phyloP scores from a whole-genome alignment of 441 rosid species.

The Mallotus japonicus region DNA sequence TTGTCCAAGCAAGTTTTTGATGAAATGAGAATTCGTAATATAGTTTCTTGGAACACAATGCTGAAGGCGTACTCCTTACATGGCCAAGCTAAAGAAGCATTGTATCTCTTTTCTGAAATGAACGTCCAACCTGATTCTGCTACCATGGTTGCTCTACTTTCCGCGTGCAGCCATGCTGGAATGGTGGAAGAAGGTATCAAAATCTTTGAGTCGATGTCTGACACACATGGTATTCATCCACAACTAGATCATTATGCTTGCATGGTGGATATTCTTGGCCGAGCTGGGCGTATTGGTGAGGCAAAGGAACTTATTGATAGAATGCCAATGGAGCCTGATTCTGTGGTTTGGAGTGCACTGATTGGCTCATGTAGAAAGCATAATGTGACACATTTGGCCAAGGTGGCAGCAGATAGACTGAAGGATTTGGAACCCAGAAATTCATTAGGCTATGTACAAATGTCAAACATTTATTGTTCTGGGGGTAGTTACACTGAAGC shows the following conservation, averaged over 20 bases:
- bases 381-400: conserved; percentile 52
- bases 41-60: conserved; percentile 76
- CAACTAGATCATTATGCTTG: conserved; percentile 74
- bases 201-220: conserved; percentile 54
- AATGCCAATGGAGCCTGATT: conserved; percentile 75
- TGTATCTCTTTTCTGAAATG: conserved; percentile 52
- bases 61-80: conserved; percentile 70
- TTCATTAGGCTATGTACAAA: conserved; percentile 67
- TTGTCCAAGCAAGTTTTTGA: conserved; percentile 58
- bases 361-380: conserved; percentile 72
- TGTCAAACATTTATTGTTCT: conserved; percentile 63
- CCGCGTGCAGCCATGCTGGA: conserved; percentile 86
- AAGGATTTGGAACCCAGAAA: conserved; percentile 56
- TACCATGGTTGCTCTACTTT: conserved; percentile 67
- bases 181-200: conserved; percentile 58
- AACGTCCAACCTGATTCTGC: conserved; percentile 57
- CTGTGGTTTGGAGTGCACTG: conserved; percentile 71
- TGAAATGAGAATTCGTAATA: conserved; percentile 46
- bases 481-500: conserved; percentile 62
- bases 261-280: conserved; percentile 68
- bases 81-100: conserved; percentile 62
- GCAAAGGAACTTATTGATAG: conserved; percentile 49
- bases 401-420: conserved; percentile 52
- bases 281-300: conserved; percentile 61
- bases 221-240: conserved; percentile 43